These are phyloP conservation scores for Letharia columbiana DNA, from an alignment of 495 filamentous ascomycete genomes.

Conservation along the genomic window DNA sequence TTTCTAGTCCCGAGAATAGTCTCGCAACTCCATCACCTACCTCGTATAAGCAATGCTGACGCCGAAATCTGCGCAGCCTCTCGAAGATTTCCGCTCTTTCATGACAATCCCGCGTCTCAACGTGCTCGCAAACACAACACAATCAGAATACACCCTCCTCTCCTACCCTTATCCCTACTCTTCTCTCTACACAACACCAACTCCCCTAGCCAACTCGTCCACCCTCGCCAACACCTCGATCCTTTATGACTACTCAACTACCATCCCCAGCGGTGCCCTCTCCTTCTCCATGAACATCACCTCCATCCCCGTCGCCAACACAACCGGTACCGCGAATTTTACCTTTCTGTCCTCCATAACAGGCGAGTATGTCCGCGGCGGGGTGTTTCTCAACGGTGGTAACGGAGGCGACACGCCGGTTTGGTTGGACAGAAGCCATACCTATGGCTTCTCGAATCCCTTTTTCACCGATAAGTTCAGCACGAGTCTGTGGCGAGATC, in stretches of 20 bases:
- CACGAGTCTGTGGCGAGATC: conserved; percentile 31
- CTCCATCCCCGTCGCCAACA: conserved; percentile 30
- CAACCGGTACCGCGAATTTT: conserved; percentile 40
- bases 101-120: conserved; percentile 43
- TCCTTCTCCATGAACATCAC: conserved; percentile 40
- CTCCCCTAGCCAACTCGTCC: conserved; percentile 26
- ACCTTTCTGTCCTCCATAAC: conserved; percentile 41
- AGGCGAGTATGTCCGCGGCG: conserved; percentile 39
- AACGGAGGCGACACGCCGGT: conserved; percentile 34
- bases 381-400: conserved; percentile 36
- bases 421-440: conserved; percentile 39
- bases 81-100: conserved; percentile 42
- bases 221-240: conserved; percentile 33
- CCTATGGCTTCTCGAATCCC: conserved; percentile 39
- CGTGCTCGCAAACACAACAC: conserved; percentile 38
- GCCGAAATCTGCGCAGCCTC: conserved; percentile 4
- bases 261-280: conserved; percentile 36
- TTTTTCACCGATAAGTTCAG: conserved; percentile 45
- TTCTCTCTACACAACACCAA: conserved; percentile 28
- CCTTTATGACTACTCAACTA: conserved; percentile 33
- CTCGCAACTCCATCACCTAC: too few species aligned
- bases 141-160: conserved; percentile 37
- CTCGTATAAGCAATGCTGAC: too few species aligned
- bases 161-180: conserved; percentile 33
- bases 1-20: too few species aligned